Evolutionary conservation across 163 green algal genomes (phyloP), one percentile per base, ranked within the genome.

Genomic region (Prototheca wickerhamii): DNA sequence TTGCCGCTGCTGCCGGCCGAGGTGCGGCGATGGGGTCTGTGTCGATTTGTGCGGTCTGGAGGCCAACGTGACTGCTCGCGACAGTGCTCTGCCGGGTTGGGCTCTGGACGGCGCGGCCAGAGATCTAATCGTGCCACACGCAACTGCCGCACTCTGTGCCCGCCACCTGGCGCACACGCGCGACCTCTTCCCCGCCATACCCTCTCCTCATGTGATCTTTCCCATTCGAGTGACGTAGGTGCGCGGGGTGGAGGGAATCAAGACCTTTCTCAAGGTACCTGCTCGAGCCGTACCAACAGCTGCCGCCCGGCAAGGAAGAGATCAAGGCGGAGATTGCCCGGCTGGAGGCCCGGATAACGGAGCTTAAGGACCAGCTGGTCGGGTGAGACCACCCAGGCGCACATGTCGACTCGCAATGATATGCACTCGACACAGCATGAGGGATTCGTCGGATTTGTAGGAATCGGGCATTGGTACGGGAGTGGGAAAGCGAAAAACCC

Each of bases 1-100:
- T 69, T 95, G 72, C 91, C 91, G n/a, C 72, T 97, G 63, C 74
- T 95, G 30, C 83, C 91, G 43, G 87, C 95, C 63, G 91, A 97
- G 79, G 90, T 96, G 44, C 18, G 56, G 40, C 18, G 30, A n/a
- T 25, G 26, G 12, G 21, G 7, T 33, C 7, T 10, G 21, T 34
- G 5, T 17, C 25, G 10, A 54, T 20, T n/a, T 4, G 26, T 51
- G 58, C 28, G 23, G 30, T 26, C n/a, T 5, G 40, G 42, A 56
- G 4, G 51, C 7, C 28, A 37, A 43, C 20, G 31, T 23, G 33
- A 31, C 12, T 21, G 2, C 25, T 5, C 6, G 37, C 3, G 32
- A 1, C 46, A 42, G 33, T 21, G 26, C 25, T 23, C 35, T n/a
- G 28, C 53, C 26, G 31, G 30, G 33, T 30, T 2, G n/a, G 30